These are phyloP conservation scores for Chalciporus piperatus DNA, from an alignment of 768 basidiomycete species.

Conservation along the genomic window DNA sequence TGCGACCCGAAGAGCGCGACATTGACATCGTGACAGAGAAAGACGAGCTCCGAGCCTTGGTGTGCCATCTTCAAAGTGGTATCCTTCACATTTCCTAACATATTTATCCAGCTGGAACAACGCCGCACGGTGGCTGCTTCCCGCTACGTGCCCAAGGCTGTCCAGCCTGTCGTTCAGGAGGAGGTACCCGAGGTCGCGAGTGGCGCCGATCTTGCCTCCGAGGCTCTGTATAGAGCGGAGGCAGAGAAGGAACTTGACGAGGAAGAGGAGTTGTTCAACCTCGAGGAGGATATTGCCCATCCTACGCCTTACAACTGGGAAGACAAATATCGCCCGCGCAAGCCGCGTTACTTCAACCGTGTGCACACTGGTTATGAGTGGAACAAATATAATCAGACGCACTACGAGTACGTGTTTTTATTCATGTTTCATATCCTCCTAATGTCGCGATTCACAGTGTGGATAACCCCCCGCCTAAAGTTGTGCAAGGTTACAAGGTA, in stretches of 20 bases:
- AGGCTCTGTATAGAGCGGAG: constrained; percentile 87
- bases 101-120: constrained; percentile 53
- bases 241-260: constrained; percentile 92
- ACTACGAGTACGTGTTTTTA: constrained; percentile 74
- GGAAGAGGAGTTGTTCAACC: constrained; percentile 93
- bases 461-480: constrained; percentile 98
- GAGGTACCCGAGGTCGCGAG: constrained; percentile 56
- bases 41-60: constrained; percentile 64
- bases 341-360: constrained; percentile 97
- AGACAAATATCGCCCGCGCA: constrained; percentile 96
- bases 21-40: constrained; percentile 71
- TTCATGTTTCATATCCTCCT: constrained; percentile 1
- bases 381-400: constrained; percentile 99
- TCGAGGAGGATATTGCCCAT: constrained; percentile 83
- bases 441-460: constrained; percentile 49
- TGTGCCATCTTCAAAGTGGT: constrained; percentile 35
- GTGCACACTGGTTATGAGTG: constrained; percentile 99
- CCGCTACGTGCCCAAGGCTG: constrained; percentile 79
- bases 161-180: constrained; percentile 56
- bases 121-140: constrained; percentile 81
- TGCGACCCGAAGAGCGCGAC: constrained; percentile 76
- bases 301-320: constrained; percentile 95
- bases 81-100: constrained; percentile 3
- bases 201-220: constrained; percentile 77
- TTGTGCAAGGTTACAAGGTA: constrained; percentile 98